Percentiles rank a stretch among this genome's conserved stretches.
Conservation (phyloP, 2,329 filamentous ascomycete species). For the Cadophora malorum region DNA sequence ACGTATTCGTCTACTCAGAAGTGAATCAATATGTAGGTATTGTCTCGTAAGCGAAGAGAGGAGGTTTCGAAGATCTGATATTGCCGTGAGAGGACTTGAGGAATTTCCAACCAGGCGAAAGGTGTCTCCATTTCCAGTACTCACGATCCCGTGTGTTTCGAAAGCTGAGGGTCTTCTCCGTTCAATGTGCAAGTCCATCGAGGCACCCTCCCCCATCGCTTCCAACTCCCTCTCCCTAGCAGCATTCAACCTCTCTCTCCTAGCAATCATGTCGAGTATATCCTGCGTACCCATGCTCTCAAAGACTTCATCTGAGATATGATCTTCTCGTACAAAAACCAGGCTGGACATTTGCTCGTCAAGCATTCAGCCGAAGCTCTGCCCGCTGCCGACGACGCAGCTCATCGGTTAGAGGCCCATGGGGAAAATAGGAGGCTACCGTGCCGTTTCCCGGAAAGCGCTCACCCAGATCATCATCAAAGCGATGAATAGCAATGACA, state of each 20-base stretch:
- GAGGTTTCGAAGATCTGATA: background rate
- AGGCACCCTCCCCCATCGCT: background rate
- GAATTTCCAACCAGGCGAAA: background rate
- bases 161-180: background rate
- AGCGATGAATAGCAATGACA: background rate
- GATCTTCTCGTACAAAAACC: background rate
- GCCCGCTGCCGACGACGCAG: background rate
- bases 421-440: background rate
- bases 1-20: too few relatives aligned
- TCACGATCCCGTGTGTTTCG: background rate
- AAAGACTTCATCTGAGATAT: background rate
- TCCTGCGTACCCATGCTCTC: background rate
- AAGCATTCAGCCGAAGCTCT: background rate
- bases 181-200: background rate
- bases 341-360: background rate
- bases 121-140: background rate
- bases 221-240: background rate
- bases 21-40: too few relatives aligned
- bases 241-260: background rate
- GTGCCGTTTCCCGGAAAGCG: background rate
- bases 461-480: background rate
- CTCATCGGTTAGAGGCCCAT: background rate
- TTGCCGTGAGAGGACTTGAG: background rate
- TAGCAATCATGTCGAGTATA: background rate
- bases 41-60: too few relatives aligned